These are phyloP conservation scores for Phytophthora rubi DNA, from an alignment of 352 stramenopile genomes.

Conservation along the genomic window DNA sequence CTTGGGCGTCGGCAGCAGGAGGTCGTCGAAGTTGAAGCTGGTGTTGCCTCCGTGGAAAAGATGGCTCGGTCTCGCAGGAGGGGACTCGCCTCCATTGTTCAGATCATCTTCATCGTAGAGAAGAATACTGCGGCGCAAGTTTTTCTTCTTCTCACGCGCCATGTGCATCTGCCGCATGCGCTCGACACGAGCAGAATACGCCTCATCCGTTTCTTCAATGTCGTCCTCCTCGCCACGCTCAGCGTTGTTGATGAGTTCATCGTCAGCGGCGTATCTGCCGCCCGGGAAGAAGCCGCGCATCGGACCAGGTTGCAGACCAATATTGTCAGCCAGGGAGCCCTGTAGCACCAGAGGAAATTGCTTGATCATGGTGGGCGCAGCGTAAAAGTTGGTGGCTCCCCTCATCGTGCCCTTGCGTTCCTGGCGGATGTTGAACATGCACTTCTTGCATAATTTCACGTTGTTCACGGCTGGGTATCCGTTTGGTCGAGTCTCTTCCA, in stretches of 20 bases:
- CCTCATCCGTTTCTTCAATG: conserved; percentile 49
- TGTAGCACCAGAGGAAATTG: conserved; percentile 54
- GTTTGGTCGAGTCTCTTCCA: conserved; percentile 45
- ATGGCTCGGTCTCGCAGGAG: conserved; percentile 29
- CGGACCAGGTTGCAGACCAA: conserved; percentile 34
- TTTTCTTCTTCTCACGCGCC: conserved; percentile 69
- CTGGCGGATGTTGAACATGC: conserved; percentile 68
- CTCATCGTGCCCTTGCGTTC: conserved; percentile 66
- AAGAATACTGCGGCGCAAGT: conserved; percentile 44
- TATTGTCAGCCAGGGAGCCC: conserved; percentile 40
- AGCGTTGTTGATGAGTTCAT: conserved; percentile 39
- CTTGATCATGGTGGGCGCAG: conserved; percentile 54
- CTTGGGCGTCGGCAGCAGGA: conserved; percentile 45
- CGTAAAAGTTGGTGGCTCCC: conserved; percentile 56
- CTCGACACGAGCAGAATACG: conserved; percentile 63
- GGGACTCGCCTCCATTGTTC: conserved; percentile 40
- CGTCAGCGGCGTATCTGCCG: conserved; percentile 47
- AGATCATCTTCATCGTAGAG: conserved; percentile 54
- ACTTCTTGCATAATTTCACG: conserved; percentile 83
- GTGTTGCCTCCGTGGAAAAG: conserved; percentile 36
- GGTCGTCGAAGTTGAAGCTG: conserved; percentile 55
- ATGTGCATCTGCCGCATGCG: conserved; percentile 71
- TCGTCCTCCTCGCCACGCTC: conserved; percentile 42
- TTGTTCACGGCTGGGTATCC: conserved; percentile 67
- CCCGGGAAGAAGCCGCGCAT: conserved; percentile 43